Evolutionary conservation across 164 flowering plant species (phyloP).

Genomic region (Aristolochia contorta): DNA sequence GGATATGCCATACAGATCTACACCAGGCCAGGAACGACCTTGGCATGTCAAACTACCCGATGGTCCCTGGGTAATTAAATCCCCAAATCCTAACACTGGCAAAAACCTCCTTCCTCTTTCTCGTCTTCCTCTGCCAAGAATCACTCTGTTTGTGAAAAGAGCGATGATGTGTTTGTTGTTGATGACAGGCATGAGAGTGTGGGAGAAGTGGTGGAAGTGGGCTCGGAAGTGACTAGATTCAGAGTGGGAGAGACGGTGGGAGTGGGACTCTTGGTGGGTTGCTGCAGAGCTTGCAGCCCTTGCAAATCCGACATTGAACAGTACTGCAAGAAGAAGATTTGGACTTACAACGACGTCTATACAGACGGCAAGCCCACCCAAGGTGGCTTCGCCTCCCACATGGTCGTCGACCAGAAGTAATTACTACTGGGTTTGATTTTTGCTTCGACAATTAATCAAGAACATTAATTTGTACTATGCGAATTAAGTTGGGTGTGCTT

Average conservation of each 20-base stretch:
- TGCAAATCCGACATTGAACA: constrained; percentile 75
- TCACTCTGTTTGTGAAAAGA: too few species aligned
- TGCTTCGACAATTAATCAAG: constrained; percentile 43
- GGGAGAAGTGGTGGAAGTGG: constrained; percentile 51
- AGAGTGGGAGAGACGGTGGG: constrained; percentile 49
- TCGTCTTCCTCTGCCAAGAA: not conserved
- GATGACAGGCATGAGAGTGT: constrained; percentile 52
- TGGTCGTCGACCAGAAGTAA: constrained; percentile 86
- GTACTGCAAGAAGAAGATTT: constrained; percentile 82
- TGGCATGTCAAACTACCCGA: constrained; percentile 32
- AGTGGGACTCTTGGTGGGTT: constrained; percentile 47
- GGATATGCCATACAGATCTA: constrained; percentile 56
- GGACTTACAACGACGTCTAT: constrained; percentile 86
- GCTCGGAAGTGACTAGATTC: constrained; percentile 37
- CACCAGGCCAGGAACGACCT: constrained; percentile 41
- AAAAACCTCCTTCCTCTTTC: not conserved
- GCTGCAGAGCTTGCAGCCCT: constrained; percentile 47
- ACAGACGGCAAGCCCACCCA: constrained; percentile 84
- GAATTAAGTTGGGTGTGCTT: not conserved
- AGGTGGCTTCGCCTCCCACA: constrained; percentile 74
- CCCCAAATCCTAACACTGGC: constrained; percentile 12
- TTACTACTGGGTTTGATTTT: constrained; percentile 41
- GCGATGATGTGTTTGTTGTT: not conserved
- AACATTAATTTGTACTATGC: too few species aligned
- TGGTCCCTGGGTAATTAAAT: constrained; percentile 65